Conservation (phyloP, 1,139 yeast genomes). For the Yamadazyma triangularis region DNA sequence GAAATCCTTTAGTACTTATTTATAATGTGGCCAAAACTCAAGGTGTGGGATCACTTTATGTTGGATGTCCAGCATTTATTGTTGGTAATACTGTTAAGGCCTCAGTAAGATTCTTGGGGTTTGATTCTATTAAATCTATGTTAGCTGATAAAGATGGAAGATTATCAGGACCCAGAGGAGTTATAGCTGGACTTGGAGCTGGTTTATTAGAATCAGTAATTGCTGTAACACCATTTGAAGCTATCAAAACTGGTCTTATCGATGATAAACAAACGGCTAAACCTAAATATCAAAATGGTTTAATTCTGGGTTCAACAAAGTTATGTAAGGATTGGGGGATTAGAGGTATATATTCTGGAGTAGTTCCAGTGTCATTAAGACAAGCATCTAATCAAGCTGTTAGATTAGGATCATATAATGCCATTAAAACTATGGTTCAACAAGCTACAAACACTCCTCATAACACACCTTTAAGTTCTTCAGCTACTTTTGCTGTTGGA, state of each 20-base stretch:
- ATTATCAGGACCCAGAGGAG: conserved; percentile 85
- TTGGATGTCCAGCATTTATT: conserved; percentile 97
- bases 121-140: conserved; percentile 75
- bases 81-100: conserved; percentile 96
- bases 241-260: conserved; percentile 90
- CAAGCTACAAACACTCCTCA: conserved; percentile 62
- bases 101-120: conserved; percentile 87
- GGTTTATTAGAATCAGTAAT: conserved; percentile 87
- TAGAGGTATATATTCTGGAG: conserved; percentile 80
- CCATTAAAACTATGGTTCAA: conserved; percentile 79
- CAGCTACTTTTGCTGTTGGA: conserved; percentile 83
- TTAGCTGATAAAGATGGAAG: conserved; percentile 83
- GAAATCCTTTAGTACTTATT: conserved; percentile 81
- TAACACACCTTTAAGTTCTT: conserved; percentile 71
- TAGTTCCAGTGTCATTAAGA: conserved; percentile 88
- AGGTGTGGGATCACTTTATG: conserved; percentile 77
- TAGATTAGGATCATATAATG: conserved; percentile 86
- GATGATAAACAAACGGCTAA: conserved; percentile 78
- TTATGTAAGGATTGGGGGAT: conserved; percentile 76
- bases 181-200: conserved; percentile 93
- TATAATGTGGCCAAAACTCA: conserved; percentile 69
- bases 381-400: conserved; percentile 97
- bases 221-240: conserved; percentile 97
- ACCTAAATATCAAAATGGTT: conserved; percentile 74
- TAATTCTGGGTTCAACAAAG: conserved; percentile 56